Percentiles rank a stretch among this genome's conserved stretches.
Conservation (phyloP, 805 yeast species). For the Tetrapisispora arboricola region DNA sequence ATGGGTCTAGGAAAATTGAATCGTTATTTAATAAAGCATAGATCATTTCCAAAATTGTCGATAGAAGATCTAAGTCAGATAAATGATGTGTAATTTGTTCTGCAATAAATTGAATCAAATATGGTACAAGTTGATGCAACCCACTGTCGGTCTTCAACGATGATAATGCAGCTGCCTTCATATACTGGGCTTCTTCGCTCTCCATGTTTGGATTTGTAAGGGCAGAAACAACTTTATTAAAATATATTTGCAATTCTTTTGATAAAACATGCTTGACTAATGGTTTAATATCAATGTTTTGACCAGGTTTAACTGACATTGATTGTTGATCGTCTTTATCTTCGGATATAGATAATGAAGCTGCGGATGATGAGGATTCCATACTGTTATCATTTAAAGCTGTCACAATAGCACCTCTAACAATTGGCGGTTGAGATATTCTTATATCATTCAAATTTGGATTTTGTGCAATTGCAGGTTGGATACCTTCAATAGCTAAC, state of each 20-base stretch:
- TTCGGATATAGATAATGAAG: slow-evolving; percentile 11
- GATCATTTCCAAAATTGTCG: slow-evolving; percentile 82
- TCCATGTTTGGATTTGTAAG: slow-evolving; percentile 45
- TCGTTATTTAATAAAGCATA: slow-evolving; percentile 75
- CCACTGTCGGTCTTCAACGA: slow-evolving; percentile 91
- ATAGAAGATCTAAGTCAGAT: slow-evolving; percentile 55
- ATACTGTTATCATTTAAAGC: slow-evolving; percentile 42
- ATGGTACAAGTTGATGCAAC: slow-evolving; percentile 90
- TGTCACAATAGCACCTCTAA: slow-evolving; percentile 74
- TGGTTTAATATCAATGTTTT: slow-evolving; percentile 63
- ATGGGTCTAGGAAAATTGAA: slow-evolving; percentile 85
- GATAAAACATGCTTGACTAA: slow-evolving; percentile 91
- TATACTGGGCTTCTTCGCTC: slow-evolving; percentile 30
- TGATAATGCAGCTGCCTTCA: slow-evolving; percentile 71
- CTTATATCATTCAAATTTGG: slow-evolving; percentile 73
- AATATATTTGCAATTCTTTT: slow-evolving; percentile 85
- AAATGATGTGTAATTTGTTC: slow-evolving; percentile 88
- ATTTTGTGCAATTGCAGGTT: slow-evolving; percentile 94
- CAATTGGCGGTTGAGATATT: slow-evolving; percentile 55
- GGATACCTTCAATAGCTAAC: slow-evolving; percentile 98
- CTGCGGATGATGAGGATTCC: slow-evolving; percentile 16
- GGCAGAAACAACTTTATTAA: slow-evolving; percentile 80
- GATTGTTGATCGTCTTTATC: slow-evolving; percentile 18
- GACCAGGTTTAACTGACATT: slow-evolving; percentile 31
- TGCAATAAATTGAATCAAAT: slow-evolving; percentile 89